phyloP scores from a whole-genome alignment of 768 basidiomycete species.

The Gloeophyllum trabeum region DNA sequence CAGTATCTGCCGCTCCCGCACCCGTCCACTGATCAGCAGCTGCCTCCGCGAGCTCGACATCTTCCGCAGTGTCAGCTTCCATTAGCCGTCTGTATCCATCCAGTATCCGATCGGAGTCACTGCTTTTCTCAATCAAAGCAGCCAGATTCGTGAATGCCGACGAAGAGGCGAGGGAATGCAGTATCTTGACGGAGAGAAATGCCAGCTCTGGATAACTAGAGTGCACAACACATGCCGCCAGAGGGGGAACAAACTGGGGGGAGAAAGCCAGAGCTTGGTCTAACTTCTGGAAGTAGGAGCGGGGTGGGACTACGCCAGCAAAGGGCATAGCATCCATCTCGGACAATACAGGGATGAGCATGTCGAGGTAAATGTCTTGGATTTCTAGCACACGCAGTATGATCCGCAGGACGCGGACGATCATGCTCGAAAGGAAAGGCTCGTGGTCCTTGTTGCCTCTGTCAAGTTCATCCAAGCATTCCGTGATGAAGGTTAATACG shows the following conservation, averaged over 20 bases:
- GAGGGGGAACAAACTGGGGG: conserved; percentile 62
- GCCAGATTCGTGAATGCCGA: conserved; percentile 62
- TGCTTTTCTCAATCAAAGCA: conserved; percentile 68
- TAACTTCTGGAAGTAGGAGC: conserved; percentile 62
- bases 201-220: conserved; percentile 63
- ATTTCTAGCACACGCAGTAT: conserved; percentile 72
- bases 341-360: conserved; percentile 67
- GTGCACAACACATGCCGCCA: conserved; percentile 72
- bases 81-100: conserved; percentile 67
- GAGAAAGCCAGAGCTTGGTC: conserved; percentile 67
- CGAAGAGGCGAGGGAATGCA: conserved; percentile 56
- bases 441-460: conserved; percentile 58
- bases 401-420: conserved; percentile 74
- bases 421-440: conserved; percentile 60
- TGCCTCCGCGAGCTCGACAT: conserved; percentile 48
- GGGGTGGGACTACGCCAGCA: conserved; percentile 43
- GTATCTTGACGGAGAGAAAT: conserved; percentile 69
- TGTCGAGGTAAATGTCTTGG: conserved; percentile 84
- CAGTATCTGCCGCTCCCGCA: conserved; percentile 56
- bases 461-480: conserved; percentile 70
- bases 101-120: conserved; percentile 77
- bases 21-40: conserved; percentile 55
- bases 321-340: conserved; percentile 49
- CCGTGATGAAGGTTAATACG: conserved; percentile 71
- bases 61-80: conserved; percentile 46